Evolutionary conservation across 2,329 filamentous ascomycete genomes (phyloP), one percentile per base, ranked within the genome.

Genomic region (Stagonosporopsis vannaccii): DNA sequence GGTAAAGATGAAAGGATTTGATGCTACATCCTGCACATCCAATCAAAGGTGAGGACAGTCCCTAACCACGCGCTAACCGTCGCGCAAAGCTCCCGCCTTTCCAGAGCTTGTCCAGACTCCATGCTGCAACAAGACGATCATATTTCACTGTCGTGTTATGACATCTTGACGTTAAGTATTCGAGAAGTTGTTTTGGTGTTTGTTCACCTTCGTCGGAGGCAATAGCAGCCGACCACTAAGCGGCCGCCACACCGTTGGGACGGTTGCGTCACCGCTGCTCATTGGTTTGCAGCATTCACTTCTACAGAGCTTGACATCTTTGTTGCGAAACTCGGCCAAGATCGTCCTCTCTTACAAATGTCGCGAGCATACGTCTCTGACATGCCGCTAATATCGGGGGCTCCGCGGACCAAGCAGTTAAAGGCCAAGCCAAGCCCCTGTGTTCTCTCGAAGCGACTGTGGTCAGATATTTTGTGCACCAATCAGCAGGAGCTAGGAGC

Each of bases 401-500:
- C 13, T 41, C 37, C 30, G 28, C 35, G 30, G 41, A 13, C 12
- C 8, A 36, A 45, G 35, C 28, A 32, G 9, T 15, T 3, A 11
- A 15, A 32, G 42, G 42, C 42, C 42, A 47, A 51, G 41, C 12
- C 15, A 19, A 28, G 9, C 20, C 45, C 43, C 22, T 48, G 40
- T 44, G 25, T 20, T 51, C 36, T 51, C 19, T 43, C 9, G 47
- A 51, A 42, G 47, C 42, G 47, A 47, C 37, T 4, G 26, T 28
- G 41, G 53, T 51, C 48, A 56, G 53, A 51, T 42, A 11, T 15
- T 36, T n/a, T 26, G 47, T 22, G 47, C 53, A 44, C 53, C 53
- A 56, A 56, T 56, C 37, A 56, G 23, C 36, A 39, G 17, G 42
- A 30, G 53, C 30, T 51, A 25, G 42, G 47, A 56, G 53, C 53